Evolutionary conservation across 2,329 filamentous ascomycete genomes (phyloP).

Genomic region (Myriangium duriaei): DNA sequence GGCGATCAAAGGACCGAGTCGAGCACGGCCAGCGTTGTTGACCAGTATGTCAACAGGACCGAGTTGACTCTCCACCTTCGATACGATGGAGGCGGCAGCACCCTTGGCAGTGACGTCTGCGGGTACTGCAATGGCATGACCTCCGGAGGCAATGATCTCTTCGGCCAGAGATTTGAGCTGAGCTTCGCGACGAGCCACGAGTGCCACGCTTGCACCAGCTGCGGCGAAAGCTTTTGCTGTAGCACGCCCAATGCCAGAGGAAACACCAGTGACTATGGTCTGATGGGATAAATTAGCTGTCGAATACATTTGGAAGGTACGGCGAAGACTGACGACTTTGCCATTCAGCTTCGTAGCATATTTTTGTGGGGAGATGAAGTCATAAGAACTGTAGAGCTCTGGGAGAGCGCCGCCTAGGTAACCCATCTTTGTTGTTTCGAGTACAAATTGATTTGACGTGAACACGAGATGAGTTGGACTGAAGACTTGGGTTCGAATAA

Average conservation of each 20-base stretch:
- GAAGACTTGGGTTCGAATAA: too few species aligned
- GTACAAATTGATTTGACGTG: too few species aligned
- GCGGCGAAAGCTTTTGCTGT: constrained; percentile 10
- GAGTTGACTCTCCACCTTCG: constrained; percentile 10
- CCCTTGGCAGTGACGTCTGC: constrained; percentile 13
- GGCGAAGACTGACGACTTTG: constrained; percentile 13
- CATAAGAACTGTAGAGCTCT: constrained; percentile 11
- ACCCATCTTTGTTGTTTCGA: too few species aligned
- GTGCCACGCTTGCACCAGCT: constrained; percentile 7
- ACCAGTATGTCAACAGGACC: constrained; percentile 7
- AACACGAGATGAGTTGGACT: too few species aligned
- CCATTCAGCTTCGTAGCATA: constrained; percentile 15
- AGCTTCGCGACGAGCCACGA: constrained; percentile 12
- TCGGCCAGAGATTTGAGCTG: constrained; percentile 14
- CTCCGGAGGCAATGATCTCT: constrained; percentile 13
- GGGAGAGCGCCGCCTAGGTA: not conserved
- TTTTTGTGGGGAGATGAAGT: constrained; percentile 13
- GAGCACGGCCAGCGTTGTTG: constrained; percentile 8
- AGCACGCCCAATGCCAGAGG: constrained; percentile 4
- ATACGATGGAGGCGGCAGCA: constrained; percentile 12
- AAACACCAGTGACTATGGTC: constrained; percentile 8
- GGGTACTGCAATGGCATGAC: constrained; percentile 12
- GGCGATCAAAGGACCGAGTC: constrained; percentile 9
- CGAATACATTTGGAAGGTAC: too few species aligned
- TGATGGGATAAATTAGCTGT: not conserved